Evolutionary conservation across 2,329 filamentous ascomycete genomes (phyloP), one percentile per base, ranked within the genome.

Genomic region (Colletotrichum endophyticum): DNA sequence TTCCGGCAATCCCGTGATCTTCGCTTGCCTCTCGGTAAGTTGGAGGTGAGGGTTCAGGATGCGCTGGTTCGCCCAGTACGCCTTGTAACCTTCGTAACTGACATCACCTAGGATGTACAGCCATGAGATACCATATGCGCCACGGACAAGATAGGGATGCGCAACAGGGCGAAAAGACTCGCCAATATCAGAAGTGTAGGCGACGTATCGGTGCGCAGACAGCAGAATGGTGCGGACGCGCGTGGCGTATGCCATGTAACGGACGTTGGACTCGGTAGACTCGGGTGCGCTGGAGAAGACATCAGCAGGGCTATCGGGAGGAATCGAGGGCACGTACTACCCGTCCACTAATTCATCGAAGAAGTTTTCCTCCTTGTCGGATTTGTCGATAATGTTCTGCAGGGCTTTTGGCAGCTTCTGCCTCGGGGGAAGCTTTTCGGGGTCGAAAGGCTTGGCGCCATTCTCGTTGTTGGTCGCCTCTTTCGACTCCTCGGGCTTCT

Each of bases 101-200:
- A 99, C 96, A 82, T 99, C 97, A 66, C 97, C 96, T 16, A 96
- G 85, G 27, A 99, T 91, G 82, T 99, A 99, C 13, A 94, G 89
- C 97, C 97, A 99, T 3, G 95, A 98, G 57, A 99, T 88, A 66
- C 92, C 96, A 83, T 99, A 99, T 8, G 97, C 97, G 64, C 92
- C 89, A 75, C 94, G 92, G 13, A 99, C 94, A 5, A 98, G 86
- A 81, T 90, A 93, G 0, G 96, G 96, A 83, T 98, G 96, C 6
- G 96, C 96, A 53, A 99, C 91, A 0, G 97, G 97, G 3, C 97
- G 92, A 86, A 99, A 99, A 0, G 95, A 98, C 85, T 99, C 97
- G 83, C 97, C 97, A 78, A 99, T 96, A 82, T 99, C 96, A 25
- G 94, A 96, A 0, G 97, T 99, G 84, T 99, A 99, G 73, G 97